Evolutionary conservation across 495 filamentous ascomycete genomes (phyloP).

Genomic region (Neurospora tetraspora): DNA sequence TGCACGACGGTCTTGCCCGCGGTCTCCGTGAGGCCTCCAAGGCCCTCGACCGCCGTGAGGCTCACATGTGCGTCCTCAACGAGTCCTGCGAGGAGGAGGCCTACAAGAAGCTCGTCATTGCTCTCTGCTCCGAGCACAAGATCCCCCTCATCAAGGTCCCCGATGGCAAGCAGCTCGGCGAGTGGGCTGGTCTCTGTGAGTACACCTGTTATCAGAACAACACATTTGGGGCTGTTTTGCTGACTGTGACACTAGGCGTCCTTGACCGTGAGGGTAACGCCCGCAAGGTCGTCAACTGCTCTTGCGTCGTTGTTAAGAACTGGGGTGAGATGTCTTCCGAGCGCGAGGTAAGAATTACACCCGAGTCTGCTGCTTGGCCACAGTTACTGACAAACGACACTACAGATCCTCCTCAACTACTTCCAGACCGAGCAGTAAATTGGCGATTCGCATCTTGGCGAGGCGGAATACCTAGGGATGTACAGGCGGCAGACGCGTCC

Average conservation of each 20-base stretch:
- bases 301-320: slow-evolving; percentile 96
- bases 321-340: slow-evolving; percentile 99
- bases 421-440: slow-evolving; percentile 75
- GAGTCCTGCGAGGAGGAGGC: slow-evolving; percentile 99
- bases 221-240: background rate
- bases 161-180: slow-evolving; percentile 97
- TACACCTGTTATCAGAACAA: slow-evolving; percentile 16
- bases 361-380: background rate
- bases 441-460: background rate
- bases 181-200: slow-evolving; percentile 99
- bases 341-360: slow-evolving; percentile 32
- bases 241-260: slow-evolving; percentile 52
- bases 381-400: background rate
- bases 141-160: slow-evolving; percentile 99
- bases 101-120: slow-evolving; percentile 99
- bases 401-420: slow-evolving; percentile 93
- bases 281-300: slow-evolving; percentile 99
- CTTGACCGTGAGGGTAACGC: slow-evolving; percentile 98
- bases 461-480: background rate
- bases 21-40: slow-evolving; percentile 96
- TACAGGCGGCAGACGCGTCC: background rate
- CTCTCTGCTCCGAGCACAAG: slow-evolving; percentile 96
- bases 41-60: slow-evolving; percentile 93
- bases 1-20: slow-evolving; percentile 98
- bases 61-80: slow-evolving; percentile 99